Evolutionary conservation across 345 rosid species (phyloP).

Genomic region (Atalantia buxifolia): DNA sequence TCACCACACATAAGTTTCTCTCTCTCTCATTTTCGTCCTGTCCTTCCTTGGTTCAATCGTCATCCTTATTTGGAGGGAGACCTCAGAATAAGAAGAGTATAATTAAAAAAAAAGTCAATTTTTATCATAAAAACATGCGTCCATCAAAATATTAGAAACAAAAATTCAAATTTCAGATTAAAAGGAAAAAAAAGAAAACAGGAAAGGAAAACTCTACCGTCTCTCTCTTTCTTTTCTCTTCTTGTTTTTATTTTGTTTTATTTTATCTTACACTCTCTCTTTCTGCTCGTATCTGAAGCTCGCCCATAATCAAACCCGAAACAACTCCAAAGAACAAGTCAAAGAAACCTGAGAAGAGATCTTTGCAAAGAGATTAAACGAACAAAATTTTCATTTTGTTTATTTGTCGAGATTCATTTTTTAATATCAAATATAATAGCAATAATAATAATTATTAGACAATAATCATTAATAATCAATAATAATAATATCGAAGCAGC

Average conservation of each 20-base stretch:
- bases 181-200: too few species aligned
- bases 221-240: background rate
- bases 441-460: too few species aligned
- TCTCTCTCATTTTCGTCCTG: background rate
- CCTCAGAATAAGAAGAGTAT: background rate
- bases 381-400: background rate
- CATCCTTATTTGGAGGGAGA: too few species aligned
- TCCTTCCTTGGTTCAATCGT: background rate
- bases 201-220: background rate
- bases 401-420: background rate
- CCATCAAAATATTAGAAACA: background rate
- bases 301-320: background rate
- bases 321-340: background rate
- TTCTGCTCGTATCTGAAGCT: background rate
- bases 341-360: background rate
- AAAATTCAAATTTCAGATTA: background rate
- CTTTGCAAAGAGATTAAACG: background rate
- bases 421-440: background rate
- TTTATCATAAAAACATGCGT: background rate
- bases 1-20: background rate
- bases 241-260: too few species aligned
- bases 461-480: background rate
- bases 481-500: background rate
- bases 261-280: too few species aligned
- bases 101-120: conserved; percentile 4